Base-by-base conservation (phyloP, 495 filamentous ascomycete genomes). In the Penicillium pulvis region DNA sequence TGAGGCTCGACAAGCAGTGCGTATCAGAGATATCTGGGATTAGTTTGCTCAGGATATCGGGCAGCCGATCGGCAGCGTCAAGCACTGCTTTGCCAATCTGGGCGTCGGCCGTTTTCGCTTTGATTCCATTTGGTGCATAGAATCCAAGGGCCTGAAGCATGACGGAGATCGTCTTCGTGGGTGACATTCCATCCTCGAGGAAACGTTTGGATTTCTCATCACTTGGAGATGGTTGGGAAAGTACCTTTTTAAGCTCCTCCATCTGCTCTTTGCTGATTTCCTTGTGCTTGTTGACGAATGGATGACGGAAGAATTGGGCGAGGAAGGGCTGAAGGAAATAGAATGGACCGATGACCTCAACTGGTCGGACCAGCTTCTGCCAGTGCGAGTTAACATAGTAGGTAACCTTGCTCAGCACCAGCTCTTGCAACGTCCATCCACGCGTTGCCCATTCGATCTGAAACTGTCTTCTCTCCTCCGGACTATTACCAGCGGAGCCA, bases 401-500 rank as follows among this genome's bases (percentile, higher is more conserved):
- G 1, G 75, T 75, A 24, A 71, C 69, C 64, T 74, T 77, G 61
- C 78, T 81, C 68, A 79, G 67, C 26, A 79, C 75, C 39, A 81
- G 69, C 53, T 81, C 77, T 51, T 81, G 78, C n/a, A 80, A 63
- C 24, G 77, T 81, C 76, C 77, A 81, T 9, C 72, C 77, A 46
- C 75, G 65, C 2, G 69, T 74, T 0, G 71, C 70, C 78, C 76
- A 79, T 43, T 75, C 69, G 16, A 53, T 28, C 14, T 60, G 26
- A 14, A 17, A 30, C 26, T 49, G 11, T 31, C 23, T 20, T 36
- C 31, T 48, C 47, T 49, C 16, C 39, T 48, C 46, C 16, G 35
- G 51, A 17, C 51, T 17, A 14, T 17, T 23, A n/a, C 55, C 55
- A 17, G n/a, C 16, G 6, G 19, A 12, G 26, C 55, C 46, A 33